Evolutionary conservation across 208 protist species (phyloP).

Genomic region (Trypanosoma theileri): DNA sequence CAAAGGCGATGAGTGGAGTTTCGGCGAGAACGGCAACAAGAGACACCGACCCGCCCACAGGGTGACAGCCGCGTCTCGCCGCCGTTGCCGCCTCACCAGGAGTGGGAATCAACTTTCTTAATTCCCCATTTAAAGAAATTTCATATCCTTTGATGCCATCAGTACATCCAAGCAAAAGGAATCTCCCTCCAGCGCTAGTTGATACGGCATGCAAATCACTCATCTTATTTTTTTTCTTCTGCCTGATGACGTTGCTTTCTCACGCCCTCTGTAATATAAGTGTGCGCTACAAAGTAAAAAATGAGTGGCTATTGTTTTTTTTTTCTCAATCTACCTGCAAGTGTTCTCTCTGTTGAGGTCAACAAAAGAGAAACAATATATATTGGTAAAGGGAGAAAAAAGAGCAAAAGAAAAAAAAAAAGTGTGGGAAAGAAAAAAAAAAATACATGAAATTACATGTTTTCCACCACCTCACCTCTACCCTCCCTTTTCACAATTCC

Average conservation of each 20-base stretch:
- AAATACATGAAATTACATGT: too few species aligned
- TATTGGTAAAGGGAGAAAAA: too few species aligned
- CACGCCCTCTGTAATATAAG: background rate
- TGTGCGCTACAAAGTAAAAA: background rate
- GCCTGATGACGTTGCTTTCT: background rate
- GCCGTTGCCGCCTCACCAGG: conserved; percentile 1
- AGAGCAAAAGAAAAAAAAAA: too few species aligned
- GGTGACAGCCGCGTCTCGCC: conserved; percentile 2
- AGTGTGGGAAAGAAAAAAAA: too few species aligned
- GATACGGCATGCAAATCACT: conserved; percentile 17
- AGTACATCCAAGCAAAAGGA: conserved; percentile 24
- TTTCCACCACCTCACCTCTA: too few species aligned
- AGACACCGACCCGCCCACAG: conserved; percentile 38
- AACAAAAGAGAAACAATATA: too few species aligned
- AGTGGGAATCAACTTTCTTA: conserved; percentile 20
- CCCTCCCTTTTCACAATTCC: background rate
- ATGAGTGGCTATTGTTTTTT: too few species aligned
- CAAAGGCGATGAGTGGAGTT: conserved; percentile 55
- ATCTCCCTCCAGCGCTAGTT: conserved; percentile 15
- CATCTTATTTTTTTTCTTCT: conserved; percentile 4
- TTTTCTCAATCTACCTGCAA: too few species aligned
- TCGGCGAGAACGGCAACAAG: conserved; percentile 48
- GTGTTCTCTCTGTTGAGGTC: too few species aligned
- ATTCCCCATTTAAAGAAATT: background rate
- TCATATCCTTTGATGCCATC: conserved; percentile 23